These are phyloP conservation scores for Verticillium alfalfae DNA, from an alignment of 2,329 filamentous ascomycete genomes.

Conservation along the genomic window DNA sequence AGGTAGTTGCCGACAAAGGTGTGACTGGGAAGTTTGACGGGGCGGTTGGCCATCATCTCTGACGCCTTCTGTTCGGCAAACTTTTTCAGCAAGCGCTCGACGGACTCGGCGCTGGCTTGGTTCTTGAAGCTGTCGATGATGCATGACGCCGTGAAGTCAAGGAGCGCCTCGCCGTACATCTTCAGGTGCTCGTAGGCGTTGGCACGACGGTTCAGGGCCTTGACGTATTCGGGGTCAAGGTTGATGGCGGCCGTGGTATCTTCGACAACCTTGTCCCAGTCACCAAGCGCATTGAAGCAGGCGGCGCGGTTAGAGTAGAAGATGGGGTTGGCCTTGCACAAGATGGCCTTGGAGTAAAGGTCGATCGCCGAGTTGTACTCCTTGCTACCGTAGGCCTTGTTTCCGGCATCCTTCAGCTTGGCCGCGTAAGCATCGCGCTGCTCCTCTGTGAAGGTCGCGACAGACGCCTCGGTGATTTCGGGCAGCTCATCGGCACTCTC, in stretches of 20 bases:
- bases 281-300: conserved; percentile 87
- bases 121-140: conserved; percentile 98
- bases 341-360: conserved; percentile 89
- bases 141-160: conserved; percentile 98
- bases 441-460: conserved; percentile 47
- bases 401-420: conserved; percentile 91
- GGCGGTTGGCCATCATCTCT: conserved; percentile 79
- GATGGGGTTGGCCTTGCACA: conserved; percentile 95
- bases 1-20: conserved; percentile 99
- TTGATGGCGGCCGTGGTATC: conserved; percentile 93
- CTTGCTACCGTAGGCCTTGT: conserved; percentile 93
- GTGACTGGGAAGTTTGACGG: conserved; percentile 83
- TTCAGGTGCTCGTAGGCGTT: conserved; percentile 94
- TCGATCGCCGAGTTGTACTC: conserved; percentile 92
- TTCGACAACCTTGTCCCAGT: conserved; percentile 95
- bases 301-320: conserved; percentile 99
- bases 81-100: conserved; percentile 92
- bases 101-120: conserved; percentile 78
- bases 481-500: conserved; percentile 64
- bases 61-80: conserved; percentile 93
- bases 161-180: conserved; percentile 86
- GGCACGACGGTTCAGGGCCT: conserved; percentile 92
- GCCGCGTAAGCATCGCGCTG: conserved; percentile 82
- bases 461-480: conserved; percentile 55
- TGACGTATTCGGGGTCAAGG: conserved; percentile 93